Conservation (phyloP, 2,329 filamentous ascomycete species). For the Aspergillus nomiae region DNA sequence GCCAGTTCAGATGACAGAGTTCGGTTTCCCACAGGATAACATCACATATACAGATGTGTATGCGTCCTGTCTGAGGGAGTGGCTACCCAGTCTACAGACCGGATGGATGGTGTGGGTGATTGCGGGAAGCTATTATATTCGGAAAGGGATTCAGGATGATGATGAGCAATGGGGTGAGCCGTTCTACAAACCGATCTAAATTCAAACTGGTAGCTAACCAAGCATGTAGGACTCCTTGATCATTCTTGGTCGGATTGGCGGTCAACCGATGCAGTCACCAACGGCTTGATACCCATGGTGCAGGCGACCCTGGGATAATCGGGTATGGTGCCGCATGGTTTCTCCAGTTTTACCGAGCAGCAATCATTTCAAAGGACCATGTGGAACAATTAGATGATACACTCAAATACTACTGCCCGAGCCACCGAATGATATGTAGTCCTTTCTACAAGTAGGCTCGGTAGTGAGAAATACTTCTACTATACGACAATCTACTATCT, state of each 20-base stretch:
- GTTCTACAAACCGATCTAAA: neutral
- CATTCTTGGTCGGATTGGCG: conserved; percentile 59
- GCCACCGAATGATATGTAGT: neutral
- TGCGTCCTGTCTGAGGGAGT: conserved; percentile 54
- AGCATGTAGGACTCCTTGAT: conserved; percentile 48
- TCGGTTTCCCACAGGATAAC: conserved; percentile 53
- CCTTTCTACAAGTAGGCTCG: neutral
- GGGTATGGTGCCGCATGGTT: neutral
- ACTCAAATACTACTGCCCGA: neutral
- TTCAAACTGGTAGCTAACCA: neutral
- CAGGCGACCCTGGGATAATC: neutral
- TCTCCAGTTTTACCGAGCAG: neutral
- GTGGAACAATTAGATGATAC: neutral
- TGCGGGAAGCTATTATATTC: conserved; percentile 60
- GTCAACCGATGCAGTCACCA: conserved; percentile 18
- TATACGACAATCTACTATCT: neutral
- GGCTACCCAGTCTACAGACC: conserved; percentile 51
- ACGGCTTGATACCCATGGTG: conserved; percentile 9
- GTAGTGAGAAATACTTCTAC: neutral
- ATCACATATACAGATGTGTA: conserved; percentile 54
- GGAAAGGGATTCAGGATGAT: conserved; percentile 55
- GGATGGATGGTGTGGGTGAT: conserved; percentile 64
- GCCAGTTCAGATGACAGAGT: conserved; percentile 48
- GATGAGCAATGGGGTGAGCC: conserved; percentile 57
- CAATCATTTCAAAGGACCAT: neutral